These are phyloP conservation scores for Rhizophagus sp. DNA, from an alignment of 192 early-diverging fungal species.

Conservation along the genomic window DNA sequence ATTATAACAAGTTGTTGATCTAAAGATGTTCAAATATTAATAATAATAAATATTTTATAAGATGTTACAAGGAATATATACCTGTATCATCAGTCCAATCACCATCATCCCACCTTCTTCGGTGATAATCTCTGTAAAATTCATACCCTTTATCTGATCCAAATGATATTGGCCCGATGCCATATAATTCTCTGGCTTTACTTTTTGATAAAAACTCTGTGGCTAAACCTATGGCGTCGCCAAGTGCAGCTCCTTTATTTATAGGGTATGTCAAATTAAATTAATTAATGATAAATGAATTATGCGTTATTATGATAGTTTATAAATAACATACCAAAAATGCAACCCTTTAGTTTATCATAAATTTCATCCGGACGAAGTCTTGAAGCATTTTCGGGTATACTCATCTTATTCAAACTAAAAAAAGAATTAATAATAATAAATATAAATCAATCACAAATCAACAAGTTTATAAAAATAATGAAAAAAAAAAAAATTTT, in stretches of 20 bases:
- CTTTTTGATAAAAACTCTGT: slow-evolving; percentile 61
- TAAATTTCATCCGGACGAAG: neutral
- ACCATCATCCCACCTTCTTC: slow-evolving; percentile 41
- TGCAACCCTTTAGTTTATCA: neutral
- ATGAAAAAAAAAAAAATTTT: too few species aligned
- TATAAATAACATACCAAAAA: neutral
- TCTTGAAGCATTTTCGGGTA: slow-evolving; percentile 1
- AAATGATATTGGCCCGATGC: slow-evolving; percentile 60
- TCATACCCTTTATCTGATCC: slow-evolving; percentile 47
- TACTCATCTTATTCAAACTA: neutral
- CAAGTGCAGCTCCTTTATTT: slow-evolving; percentile 55
- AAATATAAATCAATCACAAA: too few species aligned
- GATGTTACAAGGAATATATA: neutral
- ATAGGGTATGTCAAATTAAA: neutral
- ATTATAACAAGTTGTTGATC: slow-evolving; percentile 64
- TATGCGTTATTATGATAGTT: neutral
- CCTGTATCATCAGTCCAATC: slow-evolving; percentile 53
- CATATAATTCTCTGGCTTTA: slow-evolving; percentile 48
- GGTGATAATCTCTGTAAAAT: slow-evolving; percentile 44
- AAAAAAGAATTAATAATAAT: neutral
- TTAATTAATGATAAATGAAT: neutral
- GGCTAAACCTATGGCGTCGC: slow-evolving; percentile 64
- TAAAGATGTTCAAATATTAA: slow-evolving; percentile 45
- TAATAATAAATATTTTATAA: neutral
- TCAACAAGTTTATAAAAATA: too few species aligned